phyloP scores from a whole-genome alignment of 1,284 basidiomycete genomes.

The Apiotrichum laibachii region DNA sequence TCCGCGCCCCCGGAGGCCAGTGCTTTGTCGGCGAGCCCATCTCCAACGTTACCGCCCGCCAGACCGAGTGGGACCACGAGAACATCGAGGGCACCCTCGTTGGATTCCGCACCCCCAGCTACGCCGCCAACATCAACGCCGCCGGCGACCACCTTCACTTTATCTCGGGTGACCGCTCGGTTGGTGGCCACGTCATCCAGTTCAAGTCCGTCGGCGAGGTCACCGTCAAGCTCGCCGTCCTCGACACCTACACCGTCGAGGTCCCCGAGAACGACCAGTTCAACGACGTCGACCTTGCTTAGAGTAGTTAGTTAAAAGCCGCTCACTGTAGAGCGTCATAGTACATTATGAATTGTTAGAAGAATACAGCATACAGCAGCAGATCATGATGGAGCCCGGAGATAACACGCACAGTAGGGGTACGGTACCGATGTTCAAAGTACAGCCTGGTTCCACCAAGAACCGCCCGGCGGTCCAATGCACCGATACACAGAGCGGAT shows the following conservation, averaged over 20 bases:
- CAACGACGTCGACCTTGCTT: neutral
- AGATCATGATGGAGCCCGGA: too few species aligned
- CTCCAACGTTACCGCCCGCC: conserved; percentile 6
- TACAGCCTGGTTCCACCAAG: too few species aligned
- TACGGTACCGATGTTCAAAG: too few species aligned
- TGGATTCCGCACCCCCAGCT: conserved; percentile 15
- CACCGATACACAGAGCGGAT: too few species aligned
- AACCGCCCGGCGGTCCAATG: too few species aligned
- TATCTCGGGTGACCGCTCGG: conserved; percentile 8
- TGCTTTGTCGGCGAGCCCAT: conserved; percentile 3
- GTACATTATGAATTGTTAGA: too few species aligned
- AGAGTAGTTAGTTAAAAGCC: neutral
- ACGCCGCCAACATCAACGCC: conserved; percentile 12
- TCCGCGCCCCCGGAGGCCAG: conserved; percentile 13
- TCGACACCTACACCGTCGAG: conserved; percentile 1
- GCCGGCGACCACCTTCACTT: conserved; percentile 18
- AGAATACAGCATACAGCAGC: too few species aligned
- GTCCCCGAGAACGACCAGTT: conserved; percentile 10
- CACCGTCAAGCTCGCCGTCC: conserved; percentile 3
- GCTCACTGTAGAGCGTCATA: too few species aligned
- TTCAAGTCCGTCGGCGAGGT: conserved; percentile 4
- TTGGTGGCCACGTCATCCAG: conserved; percentile 13
- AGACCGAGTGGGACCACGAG: conserved; percentile 8
- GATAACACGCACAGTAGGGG: too few species aligned
- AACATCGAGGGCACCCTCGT: conserved; percentile 11